phyloP scores from a whole-genome alignment of 2,329 filamentous ascomycete genomes.

The Didymella keratinophila region DNA sequence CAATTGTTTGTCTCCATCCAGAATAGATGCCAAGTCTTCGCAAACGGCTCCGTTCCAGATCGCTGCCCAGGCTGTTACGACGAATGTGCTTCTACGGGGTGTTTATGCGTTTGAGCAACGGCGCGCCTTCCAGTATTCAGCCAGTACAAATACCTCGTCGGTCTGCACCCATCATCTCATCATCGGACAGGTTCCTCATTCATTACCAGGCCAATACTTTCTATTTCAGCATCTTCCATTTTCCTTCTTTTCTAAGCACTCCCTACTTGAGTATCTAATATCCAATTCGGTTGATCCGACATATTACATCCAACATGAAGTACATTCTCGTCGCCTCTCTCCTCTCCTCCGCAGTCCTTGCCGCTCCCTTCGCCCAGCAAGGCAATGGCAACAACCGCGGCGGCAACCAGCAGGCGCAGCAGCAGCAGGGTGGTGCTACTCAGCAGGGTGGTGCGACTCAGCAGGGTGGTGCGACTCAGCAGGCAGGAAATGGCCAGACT shows the following conservation, averaged over 20 bases:
- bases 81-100: constrained; percentile 8
- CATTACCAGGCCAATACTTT: constrained; percentile 37
- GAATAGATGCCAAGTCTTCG: constrained; percentile 29
- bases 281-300: constrained; percentile 29
- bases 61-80: constrained; percentile 7
- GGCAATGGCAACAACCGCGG: constrained; percentile 15
- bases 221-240: constrained; percentile 30
- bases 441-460: constrained; percentile 5
- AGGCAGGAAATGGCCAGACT: constrained; percentile 17
- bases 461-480: constrained; percentile 10
- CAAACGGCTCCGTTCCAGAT: constrained; percentile 22
- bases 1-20: constrained; percentile 26
- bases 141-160: constrained; percentile 35
- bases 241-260: constrained; percentile 17
- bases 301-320: constrained; percentile 43
- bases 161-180: constrained; percentile 21
- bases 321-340: constrained; percentile 47
- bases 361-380: constrained; percentile 42
- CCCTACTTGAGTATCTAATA: constrained; percentile 23
- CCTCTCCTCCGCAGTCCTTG: constrained; percentile 42
- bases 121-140: neutral
- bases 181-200: constrained; percentile 44
- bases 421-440: constrained; percentile 3
- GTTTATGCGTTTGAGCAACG: constrained; percentile 18
- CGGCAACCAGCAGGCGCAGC: constrained; percentile 10